These are phyloP conservation scores for Backusella luteola DNA, from an alignment of 192 early-diverging fungal species.

Conservation along the genomic window DNA sequence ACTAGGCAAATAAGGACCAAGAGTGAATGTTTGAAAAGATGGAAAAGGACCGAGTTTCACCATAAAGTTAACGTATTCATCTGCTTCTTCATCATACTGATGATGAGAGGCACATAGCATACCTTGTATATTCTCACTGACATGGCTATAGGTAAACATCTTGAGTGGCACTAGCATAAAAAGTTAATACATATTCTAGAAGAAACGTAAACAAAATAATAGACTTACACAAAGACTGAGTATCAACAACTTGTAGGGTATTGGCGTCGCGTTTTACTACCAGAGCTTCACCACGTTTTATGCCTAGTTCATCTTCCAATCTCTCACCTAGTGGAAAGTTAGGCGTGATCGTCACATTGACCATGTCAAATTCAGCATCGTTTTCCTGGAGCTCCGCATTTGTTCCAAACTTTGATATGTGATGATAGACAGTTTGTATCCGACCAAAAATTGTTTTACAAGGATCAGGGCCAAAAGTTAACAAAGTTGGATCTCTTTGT, in stretches of 20 bases:
- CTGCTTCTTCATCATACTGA: slow-evolving; percentile 34
- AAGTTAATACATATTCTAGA: neutral
- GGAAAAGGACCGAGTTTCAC: slow-evolving; percentile 30
- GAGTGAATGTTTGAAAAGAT: slow-evolving; percentile 22
- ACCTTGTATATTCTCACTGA: slow-evolving; percentile 26
- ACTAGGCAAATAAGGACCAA: slow-evolving; percentile 20
- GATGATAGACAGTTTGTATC: slow-evolving; percentile 33
- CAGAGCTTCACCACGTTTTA: slow-evolving; percentile 24
- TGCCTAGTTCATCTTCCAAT: slow-evolving; percentile 24
- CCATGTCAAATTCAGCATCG: slow-evolving; percentile 40
- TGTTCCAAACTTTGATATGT: slow-evolving; percentile 26
- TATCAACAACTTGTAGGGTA: slow-evolving; percentile 34
- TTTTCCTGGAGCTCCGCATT: slow-evolving; percentile 21
- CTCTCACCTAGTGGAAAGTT: slow-evolving; percentile 35
- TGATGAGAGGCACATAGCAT: slow-evolving; percentile 39
- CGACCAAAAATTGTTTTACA: slow-evolving; percentile 35
- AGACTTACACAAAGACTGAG: slow-evolving; percentile 25
- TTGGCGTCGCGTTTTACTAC: slow-evolving; percentile 41
- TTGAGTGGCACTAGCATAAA: slow-evolving; percentile 31
- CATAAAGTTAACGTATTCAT: slow-evolving; percentile 42
- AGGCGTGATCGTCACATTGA: slow-evolving; percentile 40
- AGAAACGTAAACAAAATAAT: neutral
- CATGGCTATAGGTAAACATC: slow-evolving; percentile 38
- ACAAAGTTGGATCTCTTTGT: slow-evolving; percentile 30
- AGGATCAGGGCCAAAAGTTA: slow-evolving; percentile 42